These are phyloP conservation scores for Echria macrotheca DNA, from an alignment of 495 filamentous ascomycete species.

Conservation along the genomic window DNA sequence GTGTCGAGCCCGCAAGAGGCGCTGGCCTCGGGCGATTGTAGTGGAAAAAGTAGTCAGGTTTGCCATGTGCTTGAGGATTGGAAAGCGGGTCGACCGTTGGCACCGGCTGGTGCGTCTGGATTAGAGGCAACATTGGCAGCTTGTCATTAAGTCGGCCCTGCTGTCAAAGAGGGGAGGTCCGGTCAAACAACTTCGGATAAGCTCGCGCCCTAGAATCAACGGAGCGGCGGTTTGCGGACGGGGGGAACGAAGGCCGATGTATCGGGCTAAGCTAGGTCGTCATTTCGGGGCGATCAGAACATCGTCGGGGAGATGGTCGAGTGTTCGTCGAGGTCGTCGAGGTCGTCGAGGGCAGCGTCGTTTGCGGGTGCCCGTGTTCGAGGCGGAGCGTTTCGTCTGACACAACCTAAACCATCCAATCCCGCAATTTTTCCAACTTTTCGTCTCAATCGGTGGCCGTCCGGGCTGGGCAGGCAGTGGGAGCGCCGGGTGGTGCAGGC, in stretches of 20 bases:
- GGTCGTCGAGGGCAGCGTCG: no score
- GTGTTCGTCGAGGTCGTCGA: conserved; percentile 24
- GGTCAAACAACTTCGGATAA: background rate
- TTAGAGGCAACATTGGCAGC: conserved; percentile 38
- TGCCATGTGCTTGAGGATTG: conserved; percentile 26
- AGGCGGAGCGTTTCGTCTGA: no score
- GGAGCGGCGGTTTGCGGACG: conserved; percentile 7
- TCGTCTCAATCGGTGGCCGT: no score
- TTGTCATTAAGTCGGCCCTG: conserved; percentile 9
- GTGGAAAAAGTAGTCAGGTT: conserved; percentile 27
- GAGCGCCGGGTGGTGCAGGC: no score
- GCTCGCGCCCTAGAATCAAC: no score
- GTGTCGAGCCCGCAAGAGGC: conserved; percentile 21
- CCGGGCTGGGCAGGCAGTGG: no score
- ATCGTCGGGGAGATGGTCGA: conserved; percentile 24
- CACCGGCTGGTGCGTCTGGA: conserved; percentile 48
- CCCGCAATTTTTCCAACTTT: no score
- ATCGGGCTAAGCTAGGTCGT: conserved; percentile 19
- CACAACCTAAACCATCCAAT: no score
- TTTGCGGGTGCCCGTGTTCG: no score
- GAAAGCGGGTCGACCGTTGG: conserved; percentile 33
- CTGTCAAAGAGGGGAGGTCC: background rate
- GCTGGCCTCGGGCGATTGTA: conserved; percentile 19
- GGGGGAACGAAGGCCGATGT: background rate
- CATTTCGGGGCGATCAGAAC: conserved; percentile 36